Evolutionary conservation across 2,329 filamentous ascomycete species (phyloP).

Genomic region (Paraphaeosphaeria sporulosa): DNA sequence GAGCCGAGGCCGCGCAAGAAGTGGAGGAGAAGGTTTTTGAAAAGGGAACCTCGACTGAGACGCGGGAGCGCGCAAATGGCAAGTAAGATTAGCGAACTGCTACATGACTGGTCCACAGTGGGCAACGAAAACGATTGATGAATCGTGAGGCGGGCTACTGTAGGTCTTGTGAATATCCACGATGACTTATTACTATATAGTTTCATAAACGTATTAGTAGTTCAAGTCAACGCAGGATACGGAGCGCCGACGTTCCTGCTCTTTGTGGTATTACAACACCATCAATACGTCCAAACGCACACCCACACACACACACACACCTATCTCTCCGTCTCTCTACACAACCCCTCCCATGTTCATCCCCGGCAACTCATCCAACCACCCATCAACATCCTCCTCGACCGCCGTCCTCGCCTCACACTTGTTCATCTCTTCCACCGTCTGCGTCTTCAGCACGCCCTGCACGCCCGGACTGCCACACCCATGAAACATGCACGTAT

Average conservation of each 20-base stretch:
- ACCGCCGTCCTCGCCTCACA: constrained; percentile 25
- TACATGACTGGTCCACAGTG: neutral
- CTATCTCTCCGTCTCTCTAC: neutral
- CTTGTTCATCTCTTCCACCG: constrained; percentile 28
- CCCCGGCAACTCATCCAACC: constrained; percentile 12
- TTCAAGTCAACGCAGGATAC: no score
- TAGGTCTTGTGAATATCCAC: no score
- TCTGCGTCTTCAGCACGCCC: constrained; percentile 28
- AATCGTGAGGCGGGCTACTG: no score
- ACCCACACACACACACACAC: no score
- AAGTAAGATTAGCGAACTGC: neutral
- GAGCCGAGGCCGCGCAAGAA: neutral
- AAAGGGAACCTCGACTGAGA: neutral
- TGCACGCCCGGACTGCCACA: constrained; percentile 29
- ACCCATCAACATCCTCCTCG: constrained; percentile 27
- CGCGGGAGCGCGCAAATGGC: neutral
- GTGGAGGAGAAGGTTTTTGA: neutral
- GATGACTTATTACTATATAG: no score
- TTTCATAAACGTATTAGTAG: no score
- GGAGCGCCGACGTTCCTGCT: no score
- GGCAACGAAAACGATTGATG: no score
- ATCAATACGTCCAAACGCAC: no score
- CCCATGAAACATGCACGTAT: constrained; percentile 32
- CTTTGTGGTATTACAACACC: no score
- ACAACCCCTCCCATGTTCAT: neutral